Evolutionary conservation across 1,284 basidiomycete genomes (phyloP).

Genomic region (Anthracocystis panici-leucophaei): DNA sequence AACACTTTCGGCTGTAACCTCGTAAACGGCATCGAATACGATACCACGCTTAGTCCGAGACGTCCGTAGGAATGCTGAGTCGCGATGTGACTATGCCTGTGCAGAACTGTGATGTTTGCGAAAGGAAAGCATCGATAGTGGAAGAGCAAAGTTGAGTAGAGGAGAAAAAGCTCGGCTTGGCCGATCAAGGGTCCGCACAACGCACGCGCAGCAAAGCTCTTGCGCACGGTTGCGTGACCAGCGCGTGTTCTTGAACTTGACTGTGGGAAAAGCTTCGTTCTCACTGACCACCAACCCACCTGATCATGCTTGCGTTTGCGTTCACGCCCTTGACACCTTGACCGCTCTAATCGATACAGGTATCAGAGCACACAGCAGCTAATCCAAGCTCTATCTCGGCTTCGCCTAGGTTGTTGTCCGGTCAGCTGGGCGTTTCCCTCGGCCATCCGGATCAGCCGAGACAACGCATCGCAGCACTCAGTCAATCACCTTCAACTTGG

Average conservation of each 20-base stretch:
- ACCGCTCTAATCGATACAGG: no score
- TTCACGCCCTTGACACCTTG: no score
- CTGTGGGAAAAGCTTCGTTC: neutral
- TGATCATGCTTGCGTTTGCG: no score
- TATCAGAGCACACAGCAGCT: neutral
- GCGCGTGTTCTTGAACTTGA: neutral
- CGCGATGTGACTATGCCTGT: no score
- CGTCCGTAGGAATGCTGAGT: no score
- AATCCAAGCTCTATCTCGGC: neutral
- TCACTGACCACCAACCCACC: no score
- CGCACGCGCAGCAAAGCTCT: neutral
- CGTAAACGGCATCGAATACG: no score
- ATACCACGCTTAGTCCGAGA: no score
- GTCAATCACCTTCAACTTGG: neutral
- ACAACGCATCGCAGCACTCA: neutral
- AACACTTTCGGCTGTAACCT: conserved; percentile 3
- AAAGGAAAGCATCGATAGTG: neutral
- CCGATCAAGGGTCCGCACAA: conserved; percentile 6
- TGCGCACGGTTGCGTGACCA: neutral
- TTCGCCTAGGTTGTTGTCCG: neutral
- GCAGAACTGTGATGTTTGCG: neutral
- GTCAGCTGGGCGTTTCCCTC: neutral
- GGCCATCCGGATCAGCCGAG: neutral
- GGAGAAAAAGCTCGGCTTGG: neutral
- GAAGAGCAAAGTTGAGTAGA: neutral